phyloP scores from a whole-genome alignment of 805 yeast species.

The Pichia insulana region DNA sequence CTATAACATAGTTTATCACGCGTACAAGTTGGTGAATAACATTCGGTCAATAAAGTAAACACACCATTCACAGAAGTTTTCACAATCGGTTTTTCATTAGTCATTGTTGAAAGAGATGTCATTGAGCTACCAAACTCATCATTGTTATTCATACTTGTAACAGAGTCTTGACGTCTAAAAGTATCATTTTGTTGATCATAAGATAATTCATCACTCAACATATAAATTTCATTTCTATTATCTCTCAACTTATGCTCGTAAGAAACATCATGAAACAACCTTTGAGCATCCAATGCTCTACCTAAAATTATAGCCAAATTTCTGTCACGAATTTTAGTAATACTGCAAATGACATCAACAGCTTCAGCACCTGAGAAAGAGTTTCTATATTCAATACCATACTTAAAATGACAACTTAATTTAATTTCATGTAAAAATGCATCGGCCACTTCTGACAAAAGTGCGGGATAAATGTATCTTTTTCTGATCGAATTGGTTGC shows the following conservation, averaged over 20 bases:
- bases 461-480: constrained; percentile 71
- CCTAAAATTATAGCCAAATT: constrained; percentile 84
- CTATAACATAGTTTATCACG: constrained; percentile 83
- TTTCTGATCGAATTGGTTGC: constrained; percentile 29
- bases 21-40: constrained; percentile 96
- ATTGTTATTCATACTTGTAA: constrained; percentile 18
- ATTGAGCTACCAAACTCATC: constrained; percentile 6
- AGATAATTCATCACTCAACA: constrained; percentile 51
- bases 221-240: constrained; percentile 79
- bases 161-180: constrained; percentile 22
- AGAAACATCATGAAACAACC: constrained; percentile 89
- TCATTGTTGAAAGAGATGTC: constrained; percentile 1
- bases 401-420: constrained; percentile 73
- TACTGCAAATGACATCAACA: constrained; percentile 78
- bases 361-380: constrained; percentile 93
- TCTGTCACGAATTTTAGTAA: constrained; percentile 84
- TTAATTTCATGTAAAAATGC: constrained; percentile 63
- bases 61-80: constrained; percentile 66
- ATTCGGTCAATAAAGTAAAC: constrained; percentile 83
- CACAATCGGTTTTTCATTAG: constrained; percentile 1
- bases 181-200: constrained; percentile 15
- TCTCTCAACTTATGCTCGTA: constrained; percentile 91
- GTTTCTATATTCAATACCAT: constrained; percentile 85
- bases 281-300: constrained; percentile 88
- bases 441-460: constrained; percentile 76